Conservation (phyloP, 495 filamentous ascomycete genomes). For the Penicillium verhagenii region DNA sequence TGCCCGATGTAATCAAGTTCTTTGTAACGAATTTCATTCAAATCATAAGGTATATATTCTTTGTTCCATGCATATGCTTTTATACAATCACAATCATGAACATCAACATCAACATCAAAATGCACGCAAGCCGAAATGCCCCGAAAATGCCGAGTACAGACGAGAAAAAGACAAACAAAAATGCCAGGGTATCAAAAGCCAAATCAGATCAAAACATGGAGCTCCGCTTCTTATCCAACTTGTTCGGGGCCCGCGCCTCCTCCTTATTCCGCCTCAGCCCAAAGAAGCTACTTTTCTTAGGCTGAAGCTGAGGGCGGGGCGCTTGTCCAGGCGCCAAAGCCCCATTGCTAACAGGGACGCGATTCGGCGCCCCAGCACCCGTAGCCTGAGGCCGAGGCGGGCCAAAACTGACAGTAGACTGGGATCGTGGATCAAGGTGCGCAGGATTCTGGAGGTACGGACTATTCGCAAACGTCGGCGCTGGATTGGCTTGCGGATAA, state of each 20-base stretch:
- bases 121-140: not conserved
- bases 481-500: slow-evolving; percentile 5
- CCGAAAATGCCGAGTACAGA: slow-evolving; percentile 3
- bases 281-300: slow-evolving; percentile 53
- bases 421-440: slow-evolving; percentile 16
- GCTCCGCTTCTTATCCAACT: slow-evolving; percentile 52
- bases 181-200: slow-evolving; percentile 18
- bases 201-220: slow-evolving; percentile 47
- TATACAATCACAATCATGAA: slow-evolving; percentile 1
- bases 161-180: slow-evolving; percentile 1
- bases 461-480: slow-evolving; percentile 12
- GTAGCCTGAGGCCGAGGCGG: slow-evolving; percentile 21
- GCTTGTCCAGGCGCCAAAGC: slow-evolving; percentile 12
- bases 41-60: not conserved
- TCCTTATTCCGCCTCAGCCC: slow-evolving; percentile 36
- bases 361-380: slow-evolving; percentile 19
- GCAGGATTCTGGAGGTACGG: slow-evolving; percentile 16
- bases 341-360: slow-evolving; percentile 16
- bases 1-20: not conserved
- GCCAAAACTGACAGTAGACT: slow-evolving; percentile 13
- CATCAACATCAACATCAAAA: not conserved
- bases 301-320: slow-evolving; percentile 20
- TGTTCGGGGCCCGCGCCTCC: slow-evolving; percentile 21
- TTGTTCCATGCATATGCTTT: not conserved
- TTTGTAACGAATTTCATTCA: not conserved